These are phyloP conservation scores for Globisporangium rhizosaccharum DNA, from an alignment of 352 stramenopile genomes.

Conservation along the genomic window DNA sequence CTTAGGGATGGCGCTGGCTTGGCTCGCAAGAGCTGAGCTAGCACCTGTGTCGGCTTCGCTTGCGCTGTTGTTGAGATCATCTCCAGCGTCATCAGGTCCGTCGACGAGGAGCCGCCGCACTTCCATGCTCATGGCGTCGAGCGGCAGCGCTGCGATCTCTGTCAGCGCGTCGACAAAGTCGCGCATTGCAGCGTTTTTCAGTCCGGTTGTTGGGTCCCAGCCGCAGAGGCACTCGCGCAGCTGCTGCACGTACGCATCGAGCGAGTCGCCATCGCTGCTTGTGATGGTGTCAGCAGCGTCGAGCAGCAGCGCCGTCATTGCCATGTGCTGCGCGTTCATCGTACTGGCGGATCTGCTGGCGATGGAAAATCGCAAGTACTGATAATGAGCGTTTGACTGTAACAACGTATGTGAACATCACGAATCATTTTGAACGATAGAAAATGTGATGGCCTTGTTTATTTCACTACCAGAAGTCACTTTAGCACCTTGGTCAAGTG, in stretches of 20 bases:
- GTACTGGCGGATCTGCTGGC: neutral
- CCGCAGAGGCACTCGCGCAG: slow-evolving; percentile 20
- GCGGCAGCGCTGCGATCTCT: slow-evolving; percentile 57
- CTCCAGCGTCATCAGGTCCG: too few species aligned
- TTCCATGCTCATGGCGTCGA: slow-evolving; percentile 72
- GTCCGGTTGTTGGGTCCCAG: slow-evolving; percentile 27
- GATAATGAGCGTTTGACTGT: too few species aligned
- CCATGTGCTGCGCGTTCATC: neutral
- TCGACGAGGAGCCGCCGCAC: slow-evolving; percentile 51
- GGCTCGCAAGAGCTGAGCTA: neutral
- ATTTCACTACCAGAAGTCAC: neutral
- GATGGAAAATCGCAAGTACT: too few species aligned
- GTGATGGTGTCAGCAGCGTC: neutral
- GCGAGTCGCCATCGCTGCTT: neutral
- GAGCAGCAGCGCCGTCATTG: neutral
- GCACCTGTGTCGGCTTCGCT: too few species aligned
- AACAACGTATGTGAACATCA: too few species aligned
- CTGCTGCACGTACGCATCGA: slow-evolving; percentile 14
- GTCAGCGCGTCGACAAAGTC: slow-evolving; percentile 67
- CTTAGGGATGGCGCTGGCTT: neutral
- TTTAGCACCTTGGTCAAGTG: neutral
- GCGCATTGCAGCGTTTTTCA: slow-evolving; percentile 26
- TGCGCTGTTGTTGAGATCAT: too few species aligned
- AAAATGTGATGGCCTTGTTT: neutral
- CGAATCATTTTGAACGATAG: too few species aligned